Base-by-base conservation (phyloP, 192 early-diverging fungal species). In the Chytriomyces confervae region DNA sequence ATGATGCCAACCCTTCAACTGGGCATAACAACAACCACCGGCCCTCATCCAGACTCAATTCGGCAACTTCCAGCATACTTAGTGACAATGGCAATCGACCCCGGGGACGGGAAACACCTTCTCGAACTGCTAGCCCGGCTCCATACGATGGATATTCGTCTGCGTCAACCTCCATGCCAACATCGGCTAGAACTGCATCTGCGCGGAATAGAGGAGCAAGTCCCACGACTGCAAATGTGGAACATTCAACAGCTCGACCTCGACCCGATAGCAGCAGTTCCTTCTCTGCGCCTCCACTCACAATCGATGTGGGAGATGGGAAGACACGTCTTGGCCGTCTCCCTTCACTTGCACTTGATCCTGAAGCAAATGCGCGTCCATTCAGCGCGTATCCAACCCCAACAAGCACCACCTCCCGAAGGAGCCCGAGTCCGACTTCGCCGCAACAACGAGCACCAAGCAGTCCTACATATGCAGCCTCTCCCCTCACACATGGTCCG, bases 281-380 rank as follows among this genome's bases (percentile, higher is more conserved):
- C 18, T 71, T 50, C 27, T 50, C 69, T 23, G 9, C 47, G n/a
- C 11, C 29, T 46, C 13, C 29, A 36, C 45, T 68, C 16, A 46
- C 72, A 46, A 74, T 74, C 46, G 72, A 74, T 63, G 72, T 74
- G n/a, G 67, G 48, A 11, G n/a, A 24, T 8, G 67, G 67, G 11
- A 74, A 74, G 45, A 62, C 72, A 16, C 20, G 16, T 1, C 44
- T 50, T 24, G 72, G 72, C 43, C 61, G 62, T 20, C 72, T 74
- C 18, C 72, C 72, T n/a, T 45, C 53, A n/a, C 18, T 61, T 8
- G 46, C 45, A 8, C 36, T 36, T 36, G 36, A 36, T 36, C 36
- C 36, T 36, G 36, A 36, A 20, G 20, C 53, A 57, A 57, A 20
- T 57, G 53, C 53, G 4, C 36, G 36, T 57, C 13, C 53, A 13